Conservation (phyloP, 306 rosid genomes). For the Clitoria ternatea region DNA sequence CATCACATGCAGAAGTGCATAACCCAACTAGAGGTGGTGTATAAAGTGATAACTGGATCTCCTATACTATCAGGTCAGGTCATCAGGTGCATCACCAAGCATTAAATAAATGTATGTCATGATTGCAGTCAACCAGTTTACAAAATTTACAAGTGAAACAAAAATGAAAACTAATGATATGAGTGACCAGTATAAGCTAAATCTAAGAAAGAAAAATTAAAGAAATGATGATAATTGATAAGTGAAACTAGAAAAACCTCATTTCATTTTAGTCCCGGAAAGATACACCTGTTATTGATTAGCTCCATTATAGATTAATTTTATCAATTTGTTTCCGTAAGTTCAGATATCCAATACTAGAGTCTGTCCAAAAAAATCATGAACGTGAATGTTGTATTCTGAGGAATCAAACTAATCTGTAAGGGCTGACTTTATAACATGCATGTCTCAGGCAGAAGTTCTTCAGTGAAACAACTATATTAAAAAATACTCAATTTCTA, state of each 20-base stretch:
- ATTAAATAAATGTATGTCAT: too few species aligned
- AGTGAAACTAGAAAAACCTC: not conserved
- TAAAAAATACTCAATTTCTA: not conserved
- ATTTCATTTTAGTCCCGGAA: not conserved
- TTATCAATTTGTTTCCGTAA: not conserved
- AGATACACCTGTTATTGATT: not conserved
- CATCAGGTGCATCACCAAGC: too few species aligned
- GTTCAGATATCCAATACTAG: not conserved
- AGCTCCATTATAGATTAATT: not conserved
- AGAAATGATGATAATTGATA: not conserved
- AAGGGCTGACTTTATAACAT: not conserved
- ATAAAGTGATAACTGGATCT: not conserved
- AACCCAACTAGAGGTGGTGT: not conserved
- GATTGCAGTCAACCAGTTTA: not conserved
- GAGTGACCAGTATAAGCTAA: not conserved
- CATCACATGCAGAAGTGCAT: not conserved
- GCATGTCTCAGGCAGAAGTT: not conserved
- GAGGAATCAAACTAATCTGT: not conserved
- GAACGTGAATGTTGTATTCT: not conserved
- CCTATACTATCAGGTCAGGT: not conserved
- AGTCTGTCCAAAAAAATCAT: not conserved
- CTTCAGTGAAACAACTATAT: not conserved
- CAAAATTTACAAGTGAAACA: slow-evolving; percentile 9
- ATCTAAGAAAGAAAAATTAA: not conserved
- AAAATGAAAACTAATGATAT: not conserved